phyloP scores from a whole-genome alignment of 1,139 yeast species.

The Saccharomyces hybrid region DNA sequence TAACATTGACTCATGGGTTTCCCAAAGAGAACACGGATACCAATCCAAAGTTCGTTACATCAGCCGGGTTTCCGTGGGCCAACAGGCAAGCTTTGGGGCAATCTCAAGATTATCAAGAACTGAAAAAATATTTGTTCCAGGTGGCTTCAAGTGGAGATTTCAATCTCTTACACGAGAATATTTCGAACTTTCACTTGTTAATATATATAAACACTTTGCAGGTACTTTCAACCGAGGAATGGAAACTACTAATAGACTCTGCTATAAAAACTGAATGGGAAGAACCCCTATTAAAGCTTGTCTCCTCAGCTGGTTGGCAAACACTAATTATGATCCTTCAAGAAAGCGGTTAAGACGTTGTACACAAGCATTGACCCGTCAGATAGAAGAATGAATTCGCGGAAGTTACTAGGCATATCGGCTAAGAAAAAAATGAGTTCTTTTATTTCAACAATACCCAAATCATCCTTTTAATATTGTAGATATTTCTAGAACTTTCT shows the following conservation, averaged over 20 bases:
- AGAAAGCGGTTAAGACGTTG: conserved; percentile 16
- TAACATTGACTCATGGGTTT: conserved; percentile 88
- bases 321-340: conserved; percentile 31
- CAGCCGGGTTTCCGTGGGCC: conserved; percentile 58
- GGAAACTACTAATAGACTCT: conserved; percentile 39
- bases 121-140: conserved; percentile 42
- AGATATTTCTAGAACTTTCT: conserved; percentile 11
- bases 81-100: conserved; percentile 71
- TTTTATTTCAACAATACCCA: background rate
- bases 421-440: background rate
- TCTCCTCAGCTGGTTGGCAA: conserved; percentile 32
- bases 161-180: conserved; percentile 36
- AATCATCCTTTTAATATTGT: background rate
- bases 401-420: background rate
- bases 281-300: conserved; percentile 45
- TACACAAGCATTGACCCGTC: background rate
- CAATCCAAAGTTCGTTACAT: conserved; percentile 33
- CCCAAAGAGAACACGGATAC: conserved; percentile 55
- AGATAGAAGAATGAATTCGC: background rate
- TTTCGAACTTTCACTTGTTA: conserved; percentile 69
- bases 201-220: conserved; percentile 48
- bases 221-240: conserved; percentile 47
- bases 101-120: conserved; percentile 54
- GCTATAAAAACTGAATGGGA: conserved; percentile 41
- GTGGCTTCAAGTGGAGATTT: conserved; percentile 32